Conservation (phyloP, 352 stramenopile genomes). For the Pythium brachiatum region DNA sequence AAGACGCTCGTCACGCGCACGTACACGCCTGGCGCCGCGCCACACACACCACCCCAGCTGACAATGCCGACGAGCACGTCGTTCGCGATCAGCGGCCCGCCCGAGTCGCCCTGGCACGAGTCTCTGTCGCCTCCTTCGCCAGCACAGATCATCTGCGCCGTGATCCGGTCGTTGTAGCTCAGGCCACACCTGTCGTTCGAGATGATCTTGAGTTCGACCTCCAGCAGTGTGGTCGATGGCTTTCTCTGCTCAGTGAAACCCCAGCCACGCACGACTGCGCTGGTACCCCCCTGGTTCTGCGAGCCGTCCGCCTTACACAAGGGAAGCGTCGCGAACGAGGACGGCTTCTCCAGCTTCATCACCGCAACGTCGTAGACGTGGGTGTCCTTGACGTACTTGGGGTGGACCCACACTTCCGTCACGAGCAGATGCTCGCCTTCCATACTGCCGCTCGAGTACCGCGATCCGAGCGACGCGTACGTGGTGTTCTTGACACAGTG, state of each 20-base stretch:
- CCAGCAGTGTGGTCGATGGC: conserved; percentile 37
- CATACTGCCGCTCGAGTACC: conserved; percentile 33
- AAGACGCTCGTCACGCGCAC: conserved; percentile 45
- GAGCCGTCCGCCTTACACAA: conserved; percentile 40
- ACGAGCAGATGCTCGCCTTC: conserved; percentile 56
- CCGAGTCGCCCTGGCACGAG: conserved; percentile 69
- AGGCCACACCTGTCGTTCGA: conserved; percentile 61
- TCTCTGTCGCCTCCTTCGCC: conserved; percentile 46
- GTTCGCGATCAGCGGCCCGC: conserved; percentile 53
- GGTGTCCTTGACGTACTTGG: conserved; percentile 47
- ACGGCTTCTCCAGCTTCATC: conserved; percentile 52
- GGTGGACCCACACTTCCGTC: conserved; percentile 39
- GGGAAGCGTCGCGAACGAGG: conserved; percentile 28
- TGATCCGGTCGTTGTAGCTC: conserved; percentile 52
- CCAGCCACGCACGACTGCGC: conserved; percentile 61
- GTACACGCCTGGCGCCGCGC: conserved; percentile 54
- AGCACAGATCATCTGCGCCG: conserved; percentile 58
- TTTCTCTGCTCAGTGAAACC: conserved; percentile 48
- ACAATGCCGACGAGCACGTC: conserved; percentile 57
- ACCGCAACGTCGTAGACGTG: conserved; percentile 56
- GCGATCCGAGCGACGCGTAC: conserved; percentile 59
- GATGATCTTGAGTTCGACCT: conserved; percentile 58
- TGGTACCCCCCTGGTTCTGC: conserved; percentile 46
- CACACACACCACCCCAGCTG: conserved; percentile 61
- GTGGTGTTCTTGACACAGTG: conserved; percentile 56